These are phyloP conservation scores for Copromyces sp. DNA, from an alignment of 495 filamentous ascomycete genomes.

Conservation along the genomic window DNA sequence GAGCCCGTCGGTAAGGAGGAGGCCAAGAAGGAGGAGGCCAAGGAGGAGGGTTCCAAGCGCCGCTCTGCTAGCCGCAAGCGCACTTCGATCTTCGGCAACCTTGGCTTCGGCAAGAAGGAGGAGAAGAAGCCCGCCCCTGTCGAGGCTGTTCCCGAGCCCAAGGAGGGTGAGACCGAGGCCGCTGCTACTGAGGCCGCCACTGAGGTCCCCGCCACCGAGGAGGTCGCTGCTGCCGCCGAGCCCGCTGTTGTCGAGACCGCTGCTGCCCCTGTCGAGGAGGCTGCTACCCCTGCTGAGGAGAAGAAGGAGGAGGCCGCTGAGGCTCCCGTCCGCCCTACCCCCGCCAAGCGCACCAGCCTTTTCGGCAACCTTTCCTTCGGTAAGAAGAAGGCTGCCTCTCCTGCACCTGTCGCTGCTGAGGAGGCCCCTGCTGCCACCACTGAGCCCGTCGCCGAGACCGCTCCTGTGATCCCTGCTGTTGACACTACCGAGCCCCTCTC, in stretches of 20 bases:
- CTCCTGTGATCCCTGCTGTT: conserved; percentile 48
- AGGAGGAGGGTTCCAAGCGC: conserved; percentile 42
- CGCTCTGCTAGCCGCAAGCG: conserved; percentile 87
- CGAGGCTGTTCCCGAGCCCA: conserved; percentile 35
- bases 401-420: conserved; percentile 29
- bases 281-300: conserved; percentile 22
- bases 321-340: conserved; percentile 12
- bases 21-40: conserved; percentile 34
- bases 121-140: conserved; percentile 44
- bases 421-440: conserved; percentile 24
- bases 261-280: conserved; percentile 24
- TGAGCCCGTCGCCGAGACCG: conserved; percentile 43
- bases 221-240: conserved; percentile 17
- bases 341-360: conserved; percentile 37
- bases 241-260: conserved; percentile 18
- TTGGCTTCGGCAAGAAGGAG: conserved; percentile 57
- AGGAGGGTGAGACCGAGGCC: conserved; percentile 29
- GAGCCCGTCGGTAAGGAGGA: conserved; percentile 29
- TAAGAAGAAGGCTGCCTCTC: conserved; percentile 42
- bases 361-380: conserved; percentile 43
- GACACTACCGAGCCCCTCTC: conserved; percentile 46
- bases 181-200: conserved; percentile 16
- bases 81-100: conserved; percentile 63
- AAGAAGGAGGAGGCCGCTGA: conserved; percentile 26
- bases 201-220: conserved; percentile 20